phyloP scores from a whole-genome alignment of 768 basidiomycete genomes.

The Agrocybe praecox region DNA sequence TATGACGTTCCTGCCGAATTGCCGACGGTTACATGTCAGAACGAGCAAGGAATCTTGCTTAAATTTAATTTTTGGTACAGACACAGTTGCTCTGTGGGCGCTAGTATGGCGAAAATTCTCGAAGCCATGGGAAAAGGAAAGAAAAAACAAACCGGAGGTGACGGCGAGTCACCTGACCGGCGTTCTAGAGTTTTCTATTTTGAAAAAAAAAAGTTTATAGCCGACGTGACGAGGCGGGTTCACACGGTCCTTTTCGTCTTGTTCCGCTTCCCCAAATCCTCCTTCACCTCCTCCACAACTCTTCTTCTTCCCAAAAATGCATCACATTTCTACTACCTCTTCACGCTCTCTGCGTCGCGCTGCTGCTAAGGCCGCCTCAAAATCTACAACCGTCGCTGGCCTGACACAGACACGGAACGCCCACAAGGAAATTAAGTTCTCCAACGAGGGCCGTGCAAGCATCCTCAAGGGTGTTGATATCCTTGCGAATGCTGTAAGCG shows the following conservation, averaged over 20 bases:
- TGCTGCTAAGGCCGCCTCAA: conserved; percentile 55
- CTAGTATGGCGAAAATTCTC: too few species aligned
- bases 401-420: conserved; percentile 55
- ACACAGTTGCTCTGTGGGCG: too few species aligned
- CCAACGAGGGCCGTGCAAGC: conserved; percentile 90
- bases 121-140: too few species aligned
- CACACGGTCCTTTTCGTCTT: not conserved
- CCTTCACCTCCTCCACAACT: not conserved
- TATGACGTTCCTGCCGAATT: too few species aligned
- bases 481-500: conserved; percentile 94
- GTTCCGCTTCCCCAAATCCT: not conserved
- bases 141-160: too few species aligned
- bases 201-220: not conserved
- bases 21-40: too few species aligned
- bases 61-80: too few species aligned
- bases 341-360: conserved; percentile 70
- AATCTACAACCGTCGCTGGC: conserved; percentile 32
- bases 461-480: conserved; percentile 96
- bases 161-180: not conserved
- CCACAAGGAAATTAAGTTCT: conserved; percentile 97
- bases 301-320: conserved; percentile 51
- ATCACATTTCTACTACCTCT: conserved; percentile 70
- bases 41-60: too few species aligned
- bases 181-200: not conserved
- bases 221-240: not conserved